phyloP scores from a whole-genome alignment of 1,284 basidiomycete species.

The Pulchroboletus neoregius region DNA sequence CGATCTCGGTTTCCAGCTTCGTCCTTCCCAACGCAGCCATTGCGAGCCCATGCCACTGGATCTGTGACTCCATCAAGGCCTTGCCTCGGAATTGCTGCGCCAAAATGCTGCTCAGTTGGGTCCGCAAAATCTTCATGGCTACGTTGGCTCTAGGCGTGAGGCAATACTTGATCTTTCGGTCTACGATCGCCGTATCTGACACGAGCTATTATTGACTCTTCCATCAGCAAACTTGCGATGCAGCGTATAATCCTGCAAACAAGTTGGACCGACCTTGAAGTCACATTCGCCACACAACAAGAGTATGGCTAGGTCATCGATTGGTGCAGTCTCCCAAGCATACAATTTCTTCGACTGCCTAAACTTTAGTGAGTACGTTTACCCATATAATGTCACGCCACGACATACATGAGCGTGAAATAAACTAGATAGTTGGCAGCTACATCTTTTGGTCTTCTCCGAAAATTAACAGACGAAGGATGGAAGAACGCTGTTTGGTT shows the following conservation, averaged over 20 bases:
- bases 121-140: constrained; percentile 79
- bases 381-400: not conserved
- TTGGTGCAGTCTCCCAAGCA: constrained; percentile 94
- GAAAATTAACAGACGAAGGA: constrained; percentile 89
- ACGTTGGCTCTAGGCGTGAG: constrained; percentile 70
- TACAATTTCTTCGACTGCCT: constrained; percentile 93
- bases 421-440: constrained; percentile 76
- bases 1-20: constrained; percentile 31
- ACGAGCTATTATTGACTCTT: constrained; percentile 56
- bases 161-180: constrained; percentile 80
- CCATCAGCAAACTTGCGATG: constrained; percentile 8
- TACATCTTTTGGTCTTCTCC: constrained; percentile 62
- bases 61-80: constrained; percentile 54
- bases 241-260: not conserved
- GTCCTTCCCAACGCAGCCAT: constrained; percentile 55
- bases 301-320: constrained; percentile 81
- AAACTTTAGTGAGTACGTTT: constrained; percentile 14
- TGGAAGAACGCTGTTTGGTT: constrained; percentile 84
- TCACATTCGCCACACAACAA: constrained; percentile 92
- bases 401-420: constrained; percentile 82
- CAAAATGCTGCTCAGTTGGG: constrained; percentile 61
- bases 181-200: constrained; percentile 72
- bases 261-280: constrained; percentile 64
- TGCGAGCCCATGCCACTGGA: constrained; percentile 69
- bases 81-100: constrained; percentile 64